Conservation (phyloP, 768 basidiomycete species). For the Psilocybe cyanescens region DNA sequence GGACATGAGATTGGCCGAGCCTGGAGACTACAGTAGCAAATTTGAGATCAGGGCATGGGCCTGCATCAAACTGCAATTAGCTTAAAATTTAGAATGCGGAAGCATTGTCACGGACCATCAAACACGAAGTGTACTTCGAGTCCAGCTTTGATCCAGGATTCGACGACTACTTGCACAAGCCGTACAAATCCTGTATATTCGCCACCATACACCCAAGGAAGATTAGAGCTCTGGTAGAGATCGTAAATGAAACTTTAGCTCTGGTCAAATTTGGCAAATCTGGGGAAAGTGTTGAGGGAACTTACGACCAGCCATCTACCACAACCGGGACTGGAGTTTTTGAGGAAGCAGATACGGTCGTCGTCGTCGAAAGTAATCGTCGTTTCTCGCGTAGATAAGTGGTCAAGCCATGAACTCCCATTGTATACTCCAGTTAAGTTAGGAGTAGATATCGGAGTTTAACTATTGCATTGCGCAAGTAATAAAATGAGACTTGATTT, state of each 20-base stretch:
- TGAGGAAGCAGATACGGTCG: constrained; percentile 24
- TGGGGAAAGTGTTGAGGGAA: constrained; percentile 23
- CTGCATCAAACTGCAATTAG: constrained; percentile 35
- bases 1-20: constrained; percentile 57
- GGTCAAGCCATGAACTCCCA: constrained; percentile 59
- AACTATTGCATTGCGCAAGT: constrained; percentile 1
- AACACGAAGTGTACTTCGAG: constrained; percentile 77
- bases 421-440: constrained; percentile 16
- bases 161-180: constrained; percentile 53
- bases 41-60: constrained; percentile 73
- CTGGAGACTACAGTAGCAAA: constrained; percentile 69
- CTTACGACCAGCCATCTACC: constrained; percentile 90
- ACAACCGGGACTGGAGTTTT: constrained; percentile 52
- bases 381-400: constrained; percentile 56
- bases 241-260: constrained; percentile 73
- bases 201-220: constrained; percentile 89
- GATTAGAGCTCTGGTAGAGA: constrained; percentile 56
- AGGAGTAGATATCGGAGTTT: background rate
- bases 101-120: constrained; percentile 59
- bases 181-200: constrained; percentile 65
- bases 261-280: constrained; percentile 14
- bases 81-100: constrained; percentile 16
- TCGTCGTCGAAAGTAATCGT: constrained; percentile 41
- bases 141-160: constrained; percentile 72
- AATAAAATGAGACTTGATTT: background rate